Base-by-base conservation (phyloP, 2,329 filamentous ascomycete genomes). In the Pestalotiopsis sp. region DNA sequence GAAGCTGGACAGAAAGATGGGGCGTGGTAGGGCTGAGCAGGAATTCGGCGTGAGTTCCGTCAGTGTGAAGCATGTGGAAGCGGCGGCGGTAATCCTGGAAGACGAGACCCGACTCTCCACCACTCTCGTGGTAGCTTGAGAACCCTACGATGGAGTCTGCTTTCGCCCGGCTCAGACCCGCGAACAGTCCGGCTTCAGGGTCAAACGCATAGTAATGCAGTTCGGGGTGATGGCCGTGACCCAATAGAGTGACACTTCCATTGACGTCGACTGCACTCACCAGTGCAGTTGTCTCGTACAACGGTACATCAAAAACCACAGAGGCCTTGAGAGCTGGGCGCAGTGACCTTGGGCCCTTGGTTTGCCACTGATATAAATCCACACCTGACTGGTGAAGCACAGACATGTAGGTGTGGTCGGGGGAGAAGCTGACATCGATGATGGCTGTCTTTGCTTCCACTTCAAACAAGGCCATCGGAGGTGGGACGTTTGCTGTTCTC, bases 391-490 rank as follows among this genome's bases (percentile, higher is more conserved):
- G 84, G 73, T 94, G 92, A 23, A 98, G 83, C 9, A 97, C 87
- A 3, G 90, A 93, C 76, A 98, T 86, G 7, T 85, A 84, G 1
- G 85, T 86, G 63, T 91, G 90, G 62, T 86, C 85, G 14, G 84
- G 84, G 64, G 89, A 92, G 72, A 98, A 90, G 0, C 91, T 89
- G 65, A 96, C 89, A 80, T 98, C 94, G 20, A 93, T 82, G 2
- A 90, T 86, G 66, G 91, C 90, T 0, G 86, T 86, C 14, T 87
- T 83, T 36, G 92, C 80, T 13, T 82, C 75, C 20, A 98, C 75
- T 68, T 97, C 93, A 72, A 92, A 92, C 71, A 95, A 86, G 17
- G 94, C 90, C 94, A 98, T 98, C 0, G 96, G 96, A 36, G 96
- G 96, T 27, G 96, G 96, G 3, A 98, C 86, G 75, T 96, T 97